Percentiles rank a stretch among this genome's conserved stretches.
Evolutionary conservation across 106 monocot species (phyloP).

Genomic region (Acanthochlamys bracteata): DNA sequence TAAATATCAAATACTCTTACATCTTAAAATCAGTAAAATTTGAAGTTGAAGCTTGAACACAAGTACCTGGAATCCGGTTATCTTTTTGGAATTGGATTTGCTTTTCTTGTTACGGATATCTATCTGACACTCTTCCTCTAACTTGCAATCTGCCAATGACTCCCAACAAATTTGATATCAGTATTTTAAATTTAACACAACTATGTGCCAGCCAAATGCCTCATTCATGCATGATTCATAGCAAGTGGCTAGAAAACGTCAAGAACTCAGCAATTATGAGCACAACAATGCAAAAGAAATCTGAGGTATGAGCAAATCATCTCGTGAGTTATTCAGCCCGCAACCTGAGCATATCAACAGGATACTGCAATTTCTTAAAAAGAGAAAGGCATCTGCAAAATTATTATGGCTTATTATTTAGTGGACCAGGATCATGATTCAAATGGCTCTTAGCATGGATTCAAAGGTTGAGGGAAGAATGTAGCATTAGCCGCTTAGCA

Average conservation of each 20-base stretch:
- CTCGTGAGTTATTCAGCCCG: neutral
- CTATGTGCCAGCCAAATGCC: too few relatives aligned
- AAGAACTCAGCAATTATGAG: too few relatives aligned
- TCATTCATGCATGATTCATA: too few relatives aligned
- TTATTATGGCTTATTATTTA: neutral
- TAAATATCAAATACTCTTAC: neutral
- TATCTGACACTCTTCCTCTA: slow-evolving; percentile 60
- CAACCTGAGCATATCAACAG: neutral
- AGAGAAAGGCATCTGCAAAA: neutral
- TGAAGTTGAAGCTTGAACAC: neutral
- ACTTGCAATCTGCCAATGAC: slow-evolving; percentile 57
- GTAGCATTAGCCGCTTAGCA: neutral
- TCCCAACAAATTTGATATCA: neutral
- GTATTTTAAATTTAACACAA: too few relatives aligned
- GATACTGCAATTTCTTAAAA: neutral
- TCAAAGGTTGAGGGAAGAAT: neutral
- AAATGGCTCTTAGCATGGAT: neutral
- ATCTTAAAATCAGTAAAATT: too few relatives aligned
- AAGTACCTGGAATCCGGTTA: slow-evolving; percentile 94
- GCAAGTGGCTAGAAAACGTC: too few relatives aligned
- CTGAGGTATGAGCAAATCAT: neutral
- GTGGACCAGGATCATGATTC: neutral
- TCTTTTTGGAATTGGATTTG: slow-evolving; percentile 74
- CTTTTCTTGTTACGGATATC: slow-evolving; percentile 65
- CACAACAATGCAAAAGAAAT: too few relatives aligned